phyloP scores from a whole-genome alignment of 306 rosid genomes.

The Acacia acuminata region DNA sequence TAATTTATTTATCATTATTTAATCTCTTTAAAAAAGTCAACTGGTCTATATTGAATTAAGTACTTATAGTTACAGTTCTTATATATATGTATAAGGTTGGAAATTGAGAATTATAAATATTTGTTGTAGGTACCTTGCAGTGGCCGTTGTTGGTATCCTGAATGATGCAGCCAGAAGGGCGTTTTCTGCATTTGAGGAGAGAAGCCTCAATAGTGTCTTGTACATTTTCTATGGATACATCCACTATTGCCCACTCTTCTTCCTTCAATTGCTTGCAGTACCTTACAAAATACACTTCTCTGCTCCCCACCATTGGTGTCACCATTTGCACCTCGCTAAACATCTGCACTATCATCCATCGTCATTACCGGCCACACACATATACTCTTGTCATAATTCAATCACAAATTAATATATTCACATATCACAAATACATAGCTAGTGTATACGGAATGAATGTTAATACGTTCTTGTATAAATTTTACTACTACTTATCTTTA shows the following conservation, averaged over 20 bases:
- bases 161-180: conserved; percentile 76
- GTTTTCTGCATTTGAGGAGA: conserved; percentile 65
- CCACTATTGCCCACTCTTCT: conserved; percentile 68
- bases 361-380: neutral
- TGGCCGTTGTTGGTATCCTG: conserved; percentile 65
- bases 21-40: no score
- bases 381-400: no score
- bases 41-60: no score
- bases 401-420: no score
- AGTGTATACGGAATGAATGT: no score
- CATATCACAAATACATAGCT: no score
- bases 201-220: conserved; percentile 60
- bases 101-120: no score
- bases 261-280: conserved; percentile 59
- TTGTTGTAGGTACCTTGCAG: conserved; percentile 49
- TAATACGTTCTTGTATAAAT: no score
- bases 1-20: no score
- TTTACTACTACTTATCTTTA: no score
- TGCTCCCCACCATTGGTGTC: conserved; percentile 66
- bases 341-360: conserved; percentile 45
- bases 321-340: conserved; percentile 79
- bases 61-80: no score
- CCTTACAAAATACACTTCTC: conserved; percentile 71
- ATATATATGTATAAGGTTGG: no score
- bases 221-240: conserved; percentile 62